Conservation (phyloP, 139 green algal species). For the Chlorella sp. region DNA sequence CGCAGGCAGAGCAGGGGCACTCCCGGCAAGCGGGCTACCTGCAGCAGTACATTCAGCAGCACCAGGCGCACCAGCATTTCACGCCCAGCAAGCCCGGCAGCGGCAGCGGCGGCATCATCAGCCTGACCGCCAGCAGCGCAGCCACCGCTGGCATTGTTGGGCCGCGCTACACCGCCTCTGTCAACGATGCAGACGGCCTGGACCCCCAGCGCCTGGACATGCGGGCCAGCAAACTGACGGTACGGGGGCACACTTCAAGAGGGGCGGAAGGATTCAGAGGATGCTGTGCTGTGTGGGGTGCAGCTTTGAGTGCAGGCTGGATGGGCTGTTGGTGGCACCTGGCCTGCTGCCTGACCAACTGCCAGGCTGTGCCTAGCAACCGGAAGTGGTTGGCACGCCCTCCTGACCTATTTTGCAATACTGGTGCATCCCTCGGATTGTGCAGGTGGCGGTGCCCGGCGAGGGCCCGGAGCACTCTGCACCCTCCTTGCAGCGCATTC, state of each 20-base stretch:
- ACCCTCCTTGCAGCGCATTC: conserved; percentile 9
- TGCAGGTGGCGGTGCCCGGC: conserved; percentile 16
- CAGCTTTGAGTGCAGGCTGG: too few species aligned
- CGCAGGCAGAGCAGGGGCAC: not conserved
- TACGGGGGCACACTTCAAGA: not conserved
- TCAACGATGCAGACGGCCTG: not conserved
- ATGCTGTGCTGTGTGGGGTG: too few species aligned
- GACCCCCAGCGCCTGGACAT: conserved; percentile 8
- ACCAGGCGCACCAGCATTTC: not conserved
- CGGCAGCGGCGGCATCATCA: not conserved
- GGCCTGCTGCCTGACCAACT: too few species aligned
- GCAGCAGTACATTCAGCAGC: conserved; percentile 16
- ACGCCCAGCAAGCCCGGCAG: not conserved
- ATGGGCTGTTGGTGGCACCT: too few species aligned
- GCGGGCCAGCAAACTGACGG: conserved; percentile 27
- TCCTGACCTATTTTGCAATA: too few species aligned
- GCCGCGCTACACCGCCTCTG: not conserved
- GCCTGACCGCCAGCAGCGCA: not conserved
- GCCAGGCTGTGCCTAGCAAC: too few species aligned
- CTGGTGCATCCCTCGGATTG: not conserved
- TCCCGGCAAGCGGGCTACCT: not conserved
- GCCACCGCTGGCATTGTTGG: not conserved
- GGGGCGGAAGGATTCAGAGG: too few species aligned
- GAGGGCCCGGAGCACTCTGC: not conserved
- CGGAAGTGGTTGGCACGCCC: too few species aligned